Conservation (phyloP, 2,329 filamentous ascomycete species). For the Catunica adiposa region DNA sequence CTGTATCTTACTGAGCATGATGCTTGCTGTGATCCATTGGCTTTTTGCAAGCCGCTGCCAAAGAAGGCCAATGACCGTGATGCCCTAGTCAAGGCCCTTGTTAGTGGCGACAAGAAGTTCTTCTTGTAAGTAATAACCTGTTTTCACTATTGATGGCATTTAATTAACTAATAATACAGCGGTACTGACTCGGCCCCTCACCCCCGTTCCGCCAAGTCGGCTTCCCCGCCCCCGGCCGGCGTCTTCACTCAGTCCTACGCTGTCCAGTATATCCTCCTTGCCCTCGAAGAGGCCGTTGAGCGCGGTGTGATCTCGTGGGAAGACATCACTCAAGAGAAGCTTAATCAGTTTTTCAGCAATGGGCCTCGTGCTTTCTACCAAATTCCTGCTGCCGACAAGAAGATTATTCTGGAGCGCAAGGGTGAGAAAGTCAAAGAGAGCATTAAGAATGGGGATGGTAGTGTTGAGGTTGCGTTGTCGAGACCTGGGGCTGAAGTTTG, state of each 20-base stretch:
- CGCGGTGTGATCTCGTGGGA: slow-evolving; percentile 33
- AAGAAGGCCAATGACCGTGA: slow-evolving; percentile 57
- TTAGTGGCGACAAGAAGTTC: slow-evolving; percentile 46
- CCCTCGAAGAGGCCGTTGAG: slow-evolving; percentile 43
- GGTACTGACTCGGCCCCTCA: slow-evolving; percentile 51
- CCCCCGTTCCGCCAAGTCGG: slow-evolving; percentile 39
- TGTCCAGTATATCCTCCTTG: slow-evolving; percentile 44
- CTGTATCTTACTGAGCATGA: slow-evolving; percentile 66
- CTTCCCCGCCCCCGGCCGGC: slow-evolving; percentile 47
- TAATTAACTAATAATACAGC: slow-evolving; percentile 17
- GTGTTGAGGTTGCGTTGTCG: slow-evolving; percentile 29
- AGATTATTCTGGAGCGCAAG: slow-evolving; percentile 26
- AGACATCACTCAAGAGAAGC: slow-evolving; percentile 37
- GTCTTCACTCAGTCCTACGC: slow-evolving; percentile 67
- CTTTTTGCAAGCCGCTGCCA: slow-evolving; percentile 64
- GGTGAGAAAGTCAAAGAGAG: slow-evolving; percentile 26
- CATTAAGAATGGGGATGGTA: slow-evolving; percentile 24
- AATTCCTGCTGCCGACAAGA: slow-evolving; percentile 19
- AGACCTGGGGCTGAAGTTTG: slow-evolving; percentile 27
- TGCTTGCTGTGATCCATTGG: slow-evolving; percentile 36
- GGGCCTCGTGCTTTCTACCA: slow-evolving; percentile 40
- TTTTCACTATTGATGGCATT: background rate
- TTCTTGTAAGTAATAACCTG: slow-evolving; percentile 42
- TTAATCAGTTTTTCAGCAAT: slow-evolving; percentile 37
- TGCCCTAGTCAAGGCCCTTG: slow-evolving; percentile 50